A percentile compares a stretch with the other conserved stretches of the same genome.
Evolutionary conservation across 2,329 filamentous ascomycete species (phyloP).

Genomic region (Fonsecaea pugnacius): DNA sequence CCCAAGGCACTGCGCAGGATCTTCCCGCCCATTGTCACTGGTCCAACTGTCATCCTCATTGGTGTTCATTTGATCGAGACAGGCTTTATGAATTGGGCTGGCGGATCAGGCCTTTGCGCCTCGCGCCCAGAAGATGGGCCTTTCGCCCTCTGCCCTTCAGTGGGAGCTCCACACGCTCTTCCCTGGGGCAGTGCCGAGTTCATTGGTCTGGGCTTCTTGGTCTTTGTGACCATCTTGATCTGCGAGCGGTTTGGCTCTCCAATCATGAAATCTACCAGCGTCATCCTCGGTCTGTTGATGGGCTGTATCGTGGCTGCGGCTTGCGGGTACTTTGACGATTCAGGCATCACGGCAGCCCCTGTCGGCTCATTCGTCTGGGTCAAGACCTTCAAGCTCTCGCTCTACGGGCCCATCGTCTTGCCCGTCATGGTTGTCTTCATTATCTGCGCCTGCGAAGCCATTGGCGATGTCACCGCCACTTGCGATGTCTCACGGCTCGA

Average conservation of each 20-base stretch:
- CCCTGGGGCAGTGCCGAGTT: constrained; percentile 68
- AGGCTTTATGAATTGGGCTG: constrained; percentile 71
- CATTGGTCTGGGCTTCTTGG: constrained; percentile 69
- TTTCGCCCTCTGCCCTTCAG: constrained; percentile 62
- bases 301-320: constrained; percentile 70
- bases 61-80: constrained; percentile 66
- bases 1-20: constrained; percentile 63
- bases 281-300: constrained; percentile 67
- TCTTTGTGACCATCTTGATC: constrained; percentile 70
- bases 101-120: constrained; percentile 59
- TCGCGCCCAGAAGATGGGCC: constrained; percentile 49
- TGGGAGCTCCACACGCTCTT: constrained; percentile 63
- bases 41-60: constrained; percentile 69
- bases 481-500: constrained; percentile 68
- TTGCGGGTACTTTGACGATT: constrained; percentile 66
- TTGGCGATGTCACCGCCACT: constrained; percentile 70
- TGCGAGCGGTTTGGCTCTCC: constrained; percentile 71
- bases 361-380: constrained; percentile 73
- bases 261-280: constrained; percentile 71
- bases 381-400: constrained; percentile 66
- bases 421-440: constrained; percentile 63
- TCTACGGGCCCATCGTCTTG: constrained; percentile 70
- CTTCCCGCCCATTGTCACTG: constrained; percentile 71
- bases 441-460: constrained; percentile 70
- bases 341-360: constrained; percentile 64